Base-by-base conservation (phyloP, 2,329 filamentous ascomycete genomes). In the Tothia fuscella region DNA sequence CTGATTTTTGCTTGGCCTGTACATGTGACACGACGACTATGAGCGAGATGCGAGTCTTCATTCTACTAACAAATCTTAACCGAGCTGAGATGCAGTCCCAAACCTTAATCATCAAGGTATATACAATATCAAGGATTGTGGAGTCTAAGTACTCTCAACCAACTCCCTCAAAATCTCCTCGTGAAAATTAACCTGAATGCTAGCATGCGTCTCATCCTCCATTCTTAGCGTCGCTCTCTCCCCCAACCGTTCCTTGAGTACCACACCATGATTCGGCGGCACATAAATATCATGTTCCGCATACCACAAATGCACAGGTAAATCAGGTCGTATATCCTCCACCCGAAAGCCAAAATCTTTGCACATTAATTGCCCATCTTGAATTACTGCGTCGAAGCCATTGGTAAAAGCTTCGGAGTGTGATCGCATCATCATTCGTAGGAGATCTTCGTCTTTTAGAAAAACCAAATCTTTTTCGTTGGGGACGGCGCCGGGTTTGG, bases 231-330 rank as follows among this genome's bases (percentile, higher is more conserved):
- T 37, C 9, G 53, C 57, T 33, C 50, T 56, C 25, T 42, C 51
- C n/a, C 53, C 53, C 36, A 63, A 42, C 26, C 57, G 45, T 32
- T 36, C 42, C 1, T 56, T 54, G 43, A 61, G 52, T 40, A 56
- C 50, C 34, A 48, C 45, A 1, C 56, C 60, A 49, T 62, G 57
- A 39, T 55, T 50, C 2, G 52, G 49, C 28, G 58, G 60, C 32
- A 62, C 54, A 45, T 48, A 50, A 16, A 20, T 48, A 50, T 63
- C 59, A 3, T 49, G 25, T 32, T 51, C 58, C 16, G 57, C 59
- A 48, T 62, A 56, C 59, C 59, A 62, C 47, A 63, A 31, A 42
- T 58, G 52, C 22, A 63, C 53, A 2, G 54, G 53, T 32, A 63
- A 41, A 43, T 62, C 59, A 1, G 44, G 36, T 3, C 57, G 39